These are phyloP conservation scores for Tritrichomonas foetus DNA, from an alignment of 208 protist genomes.

Conservation along the genomic window DNA sequence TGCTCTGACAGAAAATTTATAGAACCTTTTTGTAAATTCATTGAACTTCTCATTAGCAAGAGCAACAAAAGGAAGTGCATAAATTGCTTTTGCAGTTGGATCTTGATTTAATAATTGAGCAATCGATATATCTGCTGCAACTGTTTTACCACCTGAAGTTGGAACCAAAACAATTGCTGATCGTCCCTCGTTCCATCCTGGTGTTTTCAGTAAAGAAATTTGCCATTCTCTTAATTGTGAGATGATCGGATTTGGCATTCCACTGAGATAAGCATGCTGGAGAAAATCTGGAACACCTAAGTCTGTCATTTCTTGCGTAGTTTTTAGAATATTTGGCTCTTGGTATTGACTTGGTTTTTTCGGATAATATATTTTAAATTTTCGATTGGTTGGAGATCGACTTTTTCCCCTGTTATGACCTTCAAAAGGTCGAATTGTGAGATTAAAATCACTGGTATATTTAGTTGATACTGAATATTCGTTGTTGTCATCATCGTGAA, in stretches of 20 bases:
- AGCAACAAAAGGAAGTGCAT: constrained; percentile 20
- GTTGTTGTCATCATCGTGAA: neutral
- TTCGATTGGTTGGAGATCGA: neutral
- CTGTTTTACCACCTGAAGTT: constrained; percentile 40
- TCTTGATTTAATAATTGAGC: neutral
- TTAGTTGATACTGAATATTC: neutral
- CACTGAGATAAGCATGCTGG: constrained; percentile 11
- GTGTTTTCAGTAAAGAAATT: neutral
- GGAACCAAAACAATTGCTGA: neutral
- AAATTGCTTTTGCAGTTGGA: neutral
- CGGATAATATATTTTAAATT: neutral
- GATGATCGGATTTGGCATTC: neutral
- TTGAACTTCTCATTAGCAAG: constrained; percentile 30
- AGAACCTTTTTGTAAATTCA: neutral
- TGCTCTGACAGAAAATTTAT: neutral
- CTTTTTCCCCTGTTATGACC: neutral
- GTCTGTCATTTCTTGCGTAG: neutral
- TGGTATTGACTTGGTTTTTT: neutral
- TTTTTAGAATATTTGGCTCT: too few species aligned
- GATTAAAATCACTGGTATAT: neutral
- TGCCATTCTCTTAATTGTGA: constrained; percentile 16
- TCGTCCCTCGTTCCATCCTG: neutral
- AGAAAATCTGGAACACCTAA: neutral
- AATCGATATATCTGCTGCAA: neutral
- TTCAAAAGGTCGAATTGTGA: neutral